Percentiles rank a stretch among this genome's conserved stretches.
Evolutionary conservation across 768 basidiomycete genomes (phyloP).

Genomic region (Suillus plorans): DNA sequence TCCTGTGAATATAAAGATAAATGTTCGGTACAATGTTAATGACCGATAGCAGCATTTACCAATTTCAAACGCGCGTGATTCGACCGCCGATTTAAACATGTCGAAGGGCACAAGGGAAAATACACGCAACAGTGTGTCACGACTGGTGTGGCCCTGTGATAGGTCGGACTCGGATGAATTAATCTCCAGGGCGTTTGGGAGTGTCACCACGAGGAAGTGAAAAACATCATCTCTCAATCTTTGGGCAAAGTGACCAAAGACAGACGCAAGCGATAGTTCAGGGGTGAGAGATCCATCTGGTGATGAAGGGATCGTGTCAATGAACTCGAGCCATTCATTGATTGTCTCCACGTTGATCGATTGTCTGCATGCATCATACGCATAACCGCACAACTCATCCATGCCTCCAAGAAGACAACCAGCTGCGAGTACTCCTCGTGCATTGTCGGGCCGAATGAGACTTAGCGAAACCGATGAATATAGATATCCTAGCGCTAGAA

Average conservation of each 20-base stretch:
- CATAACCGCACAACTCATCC: slow-evolving; percentile 78
- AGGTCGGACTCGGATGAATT: slow-evolving; percentile 41
- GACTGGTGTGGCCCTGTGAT: slow-evolving; percentile 41
- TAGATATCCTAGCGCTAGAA: slow-evolving; percentile 72
- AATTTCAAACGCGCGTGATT: slow-evolving; percentile 77
- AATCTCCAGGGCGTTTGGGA: slow-evolving; percentile 66
- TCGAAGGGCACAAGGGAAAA: slow-evolving; percentile 85
- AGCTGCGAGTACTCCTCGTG: slow-evolving; percentile 82
- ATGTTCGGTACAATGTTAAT: slow-evolving; percentile 5
- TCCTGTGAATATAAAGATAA: slow-evolving; percentile 41
- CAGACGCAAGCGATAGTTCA: slow-evolving; percentile 48
- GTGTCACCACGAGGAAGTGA: slow-evolving; percentile 71
- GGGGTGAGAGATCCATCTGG: slow-evolving; percentile 48
- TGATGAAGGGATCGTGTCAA: slow-evolving; percentile 52
- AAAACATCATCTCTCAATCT: slow-evolving; percentile 75
- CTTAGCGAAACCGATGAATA: slow-evolving; percentile 73
- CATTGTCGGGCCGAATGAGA: slow-evolving; percentile 73
- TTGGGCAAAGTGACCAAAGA: slow-evolving; percentile 79
- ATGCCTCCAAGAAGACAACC: slow-evolving; percentile 84
- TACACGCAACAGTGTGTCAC: slow-evolving; percentile 70
- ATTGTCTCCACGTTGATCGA: slow-evolving; percentile 78
- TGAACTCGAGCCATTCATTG: slow-evolving; percentile 74
- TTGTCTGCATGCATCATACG: slow-evolving; percentile 75
- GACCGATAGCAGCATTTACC: slow-evolving; percentile 44
- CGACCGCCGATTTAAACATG: slow-evolving; percentile 79